Evolutionary conservation across 2,329 filamentous ascomycete species (phyloP), one percentile per base, ranked within the genome.

Genomic region (Magnaporthales sp.): DNA sequence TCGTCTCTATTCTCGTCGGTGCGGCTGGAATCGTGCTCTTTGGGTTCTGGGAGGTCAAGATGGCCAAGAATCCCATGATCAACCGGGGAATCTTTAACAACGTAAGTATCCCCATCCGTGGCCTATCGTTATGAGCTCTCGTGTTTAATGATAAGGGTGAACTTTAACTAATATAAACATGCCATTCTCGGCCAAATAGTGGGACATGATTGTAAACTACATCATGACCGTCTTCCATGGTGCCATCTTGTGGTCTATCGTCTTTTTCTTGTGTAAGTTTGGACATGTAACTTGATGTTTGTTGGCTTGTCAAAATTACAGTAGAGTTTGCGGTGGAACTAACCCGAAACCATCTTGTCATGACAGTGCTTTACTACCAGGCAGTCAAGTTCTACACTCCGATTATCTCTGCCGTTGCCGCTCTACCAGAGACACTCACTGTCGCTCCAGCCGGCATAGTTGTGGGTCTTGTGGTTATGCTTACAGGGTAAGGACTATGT

Each of bases 1-100:
- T 91, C 1, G 80, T 88, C 0, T 89, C 88, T 0, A 75, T 91
- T 15, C 73, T 86, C 3, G 54, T 90, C 9, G 87, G 88, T 1
- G 72, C 77, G 0, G 74, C 77, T 1, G 82, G 84, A 1, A 74
- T 91, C 3, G 70, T 82, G 2, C 76, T 71, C 7, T 88, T 88
- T 71, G 77, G 80, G 10, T 75, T 83, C 27, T 89, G 84, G 70
- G 86, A 90, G 73, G 77, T 79, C 11, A 79, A 76, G 63, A 74
- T 81, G 32, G 81, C 84, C 0, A 67, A 73, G 2, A 80, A 87
- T 65, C 85, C 86, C 0, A 78, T 84, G 58, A 80, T 83, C 67
- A 74, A 76, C 58, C 76, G 78, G 24, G 73, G 72, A 4, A 74
- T 84, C 46, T 82, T 83, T 74, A 79, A 76, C 70, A 83, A 80